phyloP scores from a whole-genome alignment of 139 green algal genomes.

The Diplosphaera chodatii region DNA sequence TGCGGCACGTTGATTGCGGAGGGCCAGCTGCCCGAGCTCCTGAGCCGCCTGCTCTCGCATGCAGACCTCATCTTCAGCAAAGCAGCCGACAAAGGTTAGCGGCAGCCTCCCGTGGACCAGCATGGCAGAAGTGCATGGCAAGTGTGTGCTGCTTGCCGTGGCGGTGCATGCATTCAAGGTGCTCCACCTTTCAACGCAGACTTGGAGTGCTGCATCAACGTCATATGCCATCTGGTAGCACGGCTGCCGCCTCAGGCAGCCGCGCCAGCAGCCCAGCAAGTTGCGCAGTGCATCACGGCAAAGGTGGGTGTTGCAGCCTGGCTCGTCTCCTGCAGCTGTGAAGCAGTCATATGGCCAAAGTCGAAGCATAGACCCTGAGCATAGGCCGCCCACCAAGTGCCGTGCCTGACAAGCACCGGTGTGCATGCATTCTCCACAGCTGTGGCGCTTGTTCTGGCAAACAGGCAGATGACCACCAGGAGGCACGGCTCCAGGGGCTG shows the following conservation, averaged over 20 bases:
- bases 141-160: too few relatives aligned
- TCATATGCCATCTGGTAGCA: slow-evolving; percentile 38
- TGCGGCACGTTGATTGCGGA: slow-evolving; percentile 23
- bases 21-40: slow-evolving; percentile 24
- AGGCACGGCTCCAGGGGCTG: slow-evolving; percentile 25
- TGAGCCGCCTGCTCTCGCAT: slow-evolving; percentile 27
- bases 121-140: too few relatives aligned
- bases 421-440: too few relatives aligned
- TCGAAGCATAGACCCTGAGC: too few relatives aligned
- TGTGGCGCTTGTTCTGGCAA: too few relatives aligned
- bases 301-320: background rate
- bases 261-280: background rate
- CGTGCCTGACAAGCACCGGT: too few relatives aligned
- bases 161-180: background rate
- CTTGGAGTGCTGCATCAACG: slow-evolving; percentile 41
- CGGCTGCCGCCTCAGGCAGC: slow-evolving; percentile 12
- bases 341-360: too few relatives aligned
- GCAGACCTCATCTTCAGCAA: slow-evolving; percentile 33
- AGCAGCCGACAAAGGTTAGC: slow-evolving; percentile 25
- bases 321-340: too few relatives aligned
- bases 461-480: slow-evolving; percentile 13
- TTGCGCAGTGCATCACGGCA: background rate
- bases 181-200: slow-evolving; percentile 11
- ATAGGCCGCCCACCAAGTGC: too few relatives aligned
- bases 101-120: too few relatives aligned